Evolutionary conservation across 2,329 filamentous ascomycete genomes (phyloP).

Genomic region (Aspergillus candidus): DNA sequence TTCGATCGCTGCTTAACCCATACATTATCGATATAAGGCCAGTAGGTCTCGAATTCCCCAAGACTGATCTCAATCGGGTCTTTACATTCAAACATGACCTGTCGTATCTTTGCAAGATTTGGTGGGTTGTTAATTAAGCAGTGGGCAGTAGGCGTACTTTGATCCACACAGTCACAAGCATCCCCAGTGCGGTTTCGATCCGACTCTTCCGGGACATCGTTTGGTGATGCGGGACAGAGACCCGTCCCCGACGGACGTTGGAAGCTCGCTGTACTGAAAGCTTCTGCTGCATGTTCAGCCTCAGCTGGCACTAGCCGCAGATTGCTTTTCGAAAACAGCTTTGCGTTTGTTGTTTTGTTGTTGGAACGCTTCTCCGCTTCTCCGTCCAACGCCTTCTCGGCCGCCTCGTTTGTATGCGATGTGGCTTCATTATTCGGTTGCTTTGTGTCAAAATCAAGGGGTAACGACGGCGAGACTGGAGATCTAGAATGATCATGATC

Average conservation of each 20-base stretch:
- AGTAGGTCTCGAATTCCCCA: conserved; percentile 43
- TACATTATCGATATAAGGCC: conserved; percentile 47
- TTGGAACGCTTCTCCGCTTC: conserved; percentile 8
- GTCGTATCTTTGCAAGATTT: conserved; percentile 38
- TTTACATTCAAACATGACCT: conserved; percentile 41
- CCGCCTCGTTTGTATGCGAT: conserved; percentile 5
- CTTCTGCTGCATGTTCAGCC: background rate
- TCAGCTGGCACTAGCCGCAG: background rate
- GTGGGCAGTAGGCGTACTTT: conserved; percentile 9
- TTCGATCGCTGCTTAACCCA: conserved; percentile 44
- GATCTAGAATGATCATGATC: conserved; percentile 21
- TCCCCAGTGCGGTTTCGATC: background rate
- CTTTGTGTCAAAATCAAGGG: conserved; percentile 10
- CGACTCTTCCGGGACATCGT: background rate
- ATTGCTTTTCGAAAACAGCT: conserved; percentile 4
- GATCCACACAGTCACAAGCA: background rate
- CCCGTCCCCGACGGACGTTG: background rate
- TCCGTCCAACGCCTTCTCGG: conserved; percentile 4
- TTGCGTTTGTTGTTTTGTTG: background rate
- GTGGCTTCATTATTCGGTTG: conserved; percentile 10
- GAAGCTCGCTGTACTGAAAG: background rate
- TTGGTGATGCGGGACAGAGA: background rate
- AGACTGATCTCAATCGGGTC: conserved; percentile 43
- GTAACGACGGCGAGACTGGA: conserved; percentile 16
- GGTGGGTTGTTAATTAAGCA: conserved; percentile 39